A percentile compares a stretch with the other conserved stretches of the same genome.
phyloP scores from a whole-genome alignment of 148 eudicot species.

The Vaccinium vitisidaea region DNA sequence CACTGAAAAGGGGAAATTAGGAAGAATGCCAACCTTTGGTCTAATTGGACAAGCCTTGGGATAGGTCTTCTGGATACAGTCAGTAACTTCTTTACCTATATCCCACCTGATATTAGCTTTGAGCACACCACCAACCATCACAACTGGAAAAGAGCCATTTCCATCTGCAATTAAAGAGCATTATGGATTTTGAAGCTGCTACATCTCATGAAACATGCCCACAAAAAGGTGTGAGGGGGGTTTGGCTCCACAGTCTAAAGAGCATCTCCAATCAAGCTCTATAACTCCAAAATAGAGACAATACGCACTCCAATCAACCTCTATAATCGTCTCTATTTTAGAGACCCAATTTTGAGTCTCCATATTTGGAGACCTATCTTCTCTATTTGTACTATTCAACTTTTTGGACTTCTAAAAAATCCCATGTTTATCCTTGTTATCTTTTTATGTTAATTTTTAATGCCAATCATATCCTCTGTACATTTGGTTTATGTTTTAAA shows the following conservation, averaged over 20 bases:
- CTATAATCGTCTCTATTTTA: too few species aligned
- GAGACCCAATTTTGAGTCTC: too few species aligned
- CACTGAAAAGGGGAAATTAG: not conserved
- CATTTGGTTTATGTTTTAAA: too few species aligned
- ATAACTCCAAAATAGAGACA: too few species aligned
- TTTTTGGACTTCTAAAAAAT: too few species aligned
- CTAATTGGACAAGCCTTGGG: conserved; percentile 63
- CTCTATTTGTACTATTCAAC: too few species aligned
- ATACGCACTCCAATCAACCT: too few species aligned
- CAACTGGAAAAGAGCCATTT: conserved; percentile 58
- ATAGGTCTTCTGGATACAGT: conserved; percentile 47
- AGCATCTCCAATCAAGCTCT: too few species aligned
- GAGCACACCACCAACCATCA: conserved; percentile 85
- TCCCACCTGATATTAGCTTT: conserved; percentile 73
- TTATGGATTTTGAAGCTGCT: not conserved
- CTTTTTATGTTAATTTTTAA: too few species aligned
- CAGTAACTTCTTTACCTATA: conserved; percentile 55
- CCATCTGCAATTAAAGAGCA: conserved; percentile 61
- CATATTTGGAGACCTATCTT: too few species aligned
- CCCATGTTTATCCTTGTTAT: too few species aligned
- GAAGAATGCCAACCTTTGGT: conserved; percentile 56
- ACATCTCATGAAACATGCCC: conserved; percentile 15
- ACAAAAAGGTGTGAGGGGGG: not conserved
- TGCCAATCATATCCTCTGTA: too few species aligned
- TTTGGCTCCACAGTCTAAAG: not conserved